phyloP scores from a whole-genome alignment of 352 stramenopile genomes.

The Globisporangium iwayamae region DNA sequence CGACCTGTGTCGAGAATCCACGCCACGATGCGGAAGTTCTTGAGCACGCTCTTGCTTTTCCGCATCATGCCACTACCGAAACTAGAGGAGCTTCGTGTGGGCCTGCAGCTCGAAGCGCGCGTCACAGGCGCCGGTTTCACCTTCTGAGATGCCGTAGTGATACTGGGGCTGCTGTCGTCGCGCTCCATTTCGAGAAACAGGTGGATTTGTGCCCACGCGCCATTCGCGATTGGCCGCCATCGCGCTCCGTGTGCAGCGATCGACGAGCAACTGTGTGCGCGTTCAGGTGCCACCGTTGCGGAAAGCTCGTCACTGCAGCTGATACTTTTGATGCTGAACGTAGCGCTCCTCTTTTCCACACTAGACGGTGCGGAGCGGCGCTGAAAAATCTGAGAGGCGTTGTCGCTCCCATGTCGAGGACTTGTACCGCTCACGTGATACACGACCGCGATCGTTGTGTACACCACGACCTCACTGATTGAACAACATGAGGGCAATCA shows the following conservation, averaged over 20 bases:
- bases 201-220: slow-evolving; percentile 49
- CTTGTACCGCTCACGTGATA: slow-evolving; percentile 13
- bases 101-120: neutral
- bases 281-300: neutral
- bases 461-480: slow-evolving; percentile 34
- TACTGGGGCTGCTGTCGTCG: neutral
- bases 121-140: neutral
- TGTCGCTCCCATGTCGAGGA: neutral
- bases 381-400: neutral
- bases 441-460: slow-evolving; percentile 33
- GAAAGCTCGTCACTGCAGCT: neutral
- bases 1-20: slow-evolving; percentile 55
- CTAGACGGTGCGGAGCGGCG: neutral
- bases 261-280: slow-evolving; percentile 8
- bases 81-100: slow-evolving; percentile 1
- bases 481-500: neutral
- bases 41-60: slow-evolving; percentile 17
- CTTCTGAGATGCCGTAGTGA: neutral
- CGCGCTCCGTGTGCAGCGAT: slow-evolving; percentile 4
- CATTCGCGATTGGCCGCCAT: slow-evolving; percentile 40
- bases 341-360: neutral
- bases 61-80: neutral
- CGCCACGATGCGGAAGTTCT: slow-evolving; percentile 47
- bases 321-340: neutral
- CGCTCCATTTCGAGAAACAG: slow-evolving; percentile 48